phyloP scores from a whole-genome alignment of 73 alveolate genomes.

The Effrenium voratum region DNA sequence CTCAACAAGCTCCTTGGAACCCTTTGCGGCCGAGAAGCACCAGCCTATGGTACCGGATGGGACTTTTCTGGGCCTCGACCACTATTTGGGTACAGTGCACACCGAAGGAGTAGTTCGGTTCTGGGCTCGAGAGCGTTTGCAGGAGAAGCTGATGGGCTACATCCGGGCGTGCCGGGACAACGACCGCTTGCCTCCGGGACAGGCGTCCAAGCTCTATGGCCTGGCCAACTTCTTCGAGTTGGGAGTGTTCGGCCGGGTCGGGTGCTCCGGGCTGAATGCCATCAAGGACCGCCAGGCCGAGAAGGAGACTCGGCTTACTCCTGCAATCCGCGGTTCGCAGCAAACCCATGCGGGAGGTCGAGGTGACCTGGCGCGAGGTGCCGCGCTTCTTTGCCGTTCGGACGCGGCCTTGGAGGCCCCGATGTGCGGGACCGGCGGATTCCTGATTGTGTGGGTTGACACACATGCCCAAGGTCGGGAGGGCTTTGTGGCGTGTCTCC shows the following conservation, averaged over 20 bases:
- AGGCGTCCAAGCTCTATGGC: background rate
- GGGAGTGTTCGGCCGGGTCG: background rate
- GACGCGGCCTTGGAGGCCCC: too few species aligned
- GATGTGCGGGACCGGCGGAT: too few species aligned
- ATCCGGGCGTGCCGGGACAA: background rate
- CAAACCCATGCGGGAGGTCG: too few species aligned
- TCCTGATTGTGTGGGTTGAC: too few species aligned
- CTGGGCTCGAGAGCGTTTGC: background rate
- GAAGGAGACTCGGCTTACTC: too few species aligned
- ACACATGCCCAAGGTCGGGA: too few species aligned
- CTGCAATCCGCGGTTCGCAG: too few species aligned
- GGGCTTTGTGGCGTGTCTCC: too few species aligned
- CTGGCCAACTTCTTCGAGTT: background rate
- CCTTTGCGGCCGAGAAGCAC: background rate
- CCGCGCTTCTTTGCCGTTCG: too few species aligned
- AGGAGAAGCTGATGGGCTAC: background rate
- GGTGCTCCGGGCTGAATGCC: background rate
- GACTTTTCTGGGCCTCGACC: background rate
- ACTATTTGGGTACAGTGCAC: too few species aligned
- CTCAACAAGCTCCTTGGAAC: background rate
- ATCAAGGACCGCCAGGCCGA: constrained; percentile 22
- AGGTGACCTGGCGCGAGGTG: too few species aligned
- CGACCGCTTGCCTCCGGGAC: background rate
- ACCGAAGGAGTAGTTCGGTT: background rate
- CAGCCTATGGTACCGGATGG: background rate